Base-by-base conservation (phyloP, 805 yeast genomes). In the Torulaspora delbrueckii region DNA sequence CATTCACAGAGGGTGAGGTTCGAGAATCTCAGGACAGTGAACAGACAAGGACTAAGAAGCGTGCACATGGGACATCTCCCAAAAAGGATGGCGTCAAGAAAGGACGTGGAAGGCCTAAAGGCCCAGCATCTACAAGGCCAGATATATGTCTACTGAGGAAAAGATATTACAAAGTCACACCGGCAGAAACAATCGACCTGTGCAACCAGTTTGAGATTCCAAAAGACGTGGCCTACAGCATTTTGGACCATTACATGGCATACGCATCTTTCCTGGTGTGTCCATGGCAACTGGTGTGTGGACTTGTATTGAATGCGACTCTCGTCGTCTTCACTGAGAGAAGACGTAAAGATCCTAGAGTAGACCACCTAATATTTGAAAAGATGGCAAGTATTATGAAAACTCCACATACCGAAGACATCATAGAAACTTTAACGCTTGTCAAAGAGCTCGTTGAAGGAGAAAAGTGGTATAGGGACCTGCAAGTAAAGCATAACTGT, bases 281-380 rank as follows among this genome's bases (percentile, higher is more conserved):
- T 47, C 82, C 81, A 32, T 84, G 89, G 88, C 78, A 80, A 6
- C 60, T 84, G 18, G 76, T 84, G 2, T 81, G 86, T 59, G 90
- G 90, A 0, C 58, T 84, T 50, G 72, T 83, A 0, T 69, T 82
- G 28, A 75, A 82, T 14, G 81, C 82, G 10, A 79, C 78, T 45
- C 66, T 72, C 14, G 69, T 80, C 12, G 70, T 83, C 26, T 79
- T 81, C 59, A 72, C 75, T 45, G 69, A 69, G 18, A 58, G 70
- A 27, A 60, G 82, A 12, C 58, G 66, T 3, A 58, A 65, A 9
- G 75, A 74, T 39, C 68, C 80, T 5, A 80, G 84, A 1, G 70
- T 75, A 19, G 75, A 71, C 45, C 60, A 74, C 12, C 66, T 70
- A 30, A 71, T 81, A 8, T 64, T 76, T 36, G 73, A 75, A 32